Base-by-base conservation (phyloP, 192 early-diverging fungal species). In the Backusella parvicylindrica region DNA sequence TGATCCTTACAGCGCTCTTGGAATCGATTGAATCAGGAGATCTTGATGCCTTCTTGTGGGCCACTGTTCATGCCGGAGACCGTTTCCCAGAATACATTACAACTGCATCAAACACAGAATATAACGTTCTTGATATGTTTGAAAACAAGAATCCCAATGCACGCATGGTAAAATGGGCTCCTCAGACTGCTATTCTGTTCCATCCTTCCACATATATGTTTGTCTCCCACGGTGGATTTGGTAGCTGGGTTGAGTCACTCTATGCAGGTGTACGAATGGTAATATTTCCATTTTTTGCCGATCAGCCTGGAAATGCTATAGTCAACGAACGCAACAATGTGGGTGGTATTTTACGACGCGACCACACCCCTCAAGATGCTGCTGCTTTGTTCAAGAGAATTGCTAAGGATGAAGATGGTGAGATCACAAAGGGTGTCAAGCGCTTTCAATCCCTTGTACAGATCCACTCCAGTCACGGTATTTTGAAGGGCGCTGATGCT, bases 201-300 rank as follows among this genome's bases (percentile, higher is more conserved):
- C 83, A 84, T 67, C 32, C 71, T 4, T 72, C 75, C 0, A 72
- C 63, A 7, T 26, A 28, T 23, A 0, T 77, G 16, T 84, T 81
- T 43, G 12, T 84, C 8, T 74, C 73, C 2, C 77, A 84, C 4
- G 74, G 74, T 0, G 83, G 80, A 18, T 13, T 40, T 6, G 68
- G 40, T 4, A 79, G 77, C 23, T 28, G 71, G n/a, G 40, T 76
- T 31, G 83, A 84, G 70, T 65, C 74, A 2, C 38, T 84, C n/a
- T n/a, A n/a, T n/a, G n/a, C n/a, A n/a, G n/a, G n/a, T n/a, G n/a
- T n/a, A n/a, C n/a, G n/a, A n/a, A 66, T 81, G 70, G 12, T 84
- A 2, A 28, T 74, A 15, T 74, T 72, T 21, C 83, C 79, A 16
- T 78, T 79, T 30, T 70, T 68, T 56, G 72, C 68, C 5, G 79